Conservation (phyloP, 2,329 filamentous ascomycete genomes). For the Chaetothyriales sp. region DNA sequence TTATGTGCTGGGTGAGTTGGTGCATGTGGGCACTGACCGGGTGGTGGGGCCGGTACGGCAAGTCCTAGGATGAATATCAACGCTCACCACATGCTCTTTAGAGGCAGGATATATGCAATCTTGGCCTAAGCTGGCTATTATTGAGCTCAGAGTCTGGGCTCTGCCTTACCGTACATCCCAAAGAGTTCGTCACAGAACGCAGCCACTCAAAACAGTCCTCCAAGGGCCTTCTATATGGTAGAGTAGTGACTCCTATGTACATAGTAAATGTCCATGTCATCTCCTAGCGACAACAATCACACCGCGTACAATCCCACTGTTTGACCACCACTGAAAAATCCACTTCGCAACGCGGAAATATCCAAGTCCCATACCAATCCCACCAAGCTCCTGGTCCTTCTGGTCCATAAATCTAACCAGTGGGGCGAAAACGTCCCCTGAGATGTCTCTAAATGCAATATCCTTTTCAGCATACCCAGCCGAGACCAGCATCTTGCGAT, state of each 20-base stretch:
- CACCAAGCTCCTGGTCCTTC: not conserved
- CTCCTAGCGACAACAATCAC: not conserved
- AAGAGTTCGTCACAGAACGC: too few species aligned
- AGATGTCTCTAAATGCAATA: not conserved
- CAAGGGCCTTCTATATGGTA: too few species aligned
- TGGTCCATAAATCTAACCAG: not conserved
- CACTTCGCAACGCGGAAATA: not conserved
- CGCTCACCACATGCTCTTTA: too few species aligned
- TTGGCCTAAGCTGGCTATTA: too few species aligned
- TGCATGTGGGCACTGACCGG: not conserved
- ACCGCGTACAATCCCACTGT: not conserved
- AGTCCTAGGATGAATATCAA: too few species aligned
- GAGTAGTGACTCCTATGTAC: too few species aligned
- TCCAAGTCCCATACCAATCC: not conserved
- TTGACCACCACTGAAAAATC: not conserved
- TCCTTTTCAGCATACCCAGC: not conserved
- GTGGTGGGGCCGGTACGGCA: not conserved
- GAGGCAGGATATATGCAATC: too few species aligned
- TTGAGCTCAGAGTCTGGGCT: too few species aligned
- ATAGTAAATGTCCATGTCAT: too few species aligned
- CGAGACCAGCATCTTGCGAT: not conserved
- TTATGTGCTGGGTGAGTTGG: not conserved
- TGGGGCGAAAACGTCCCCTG: not conserved
- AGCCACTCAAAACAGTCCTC: too few species aligned
- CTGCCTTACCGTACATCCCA: too few species aligned